Base-by-base conservation (phyloP, 495 filamentous ascomycete genomes). In the Hyaloscypha finlandica region DNA sequence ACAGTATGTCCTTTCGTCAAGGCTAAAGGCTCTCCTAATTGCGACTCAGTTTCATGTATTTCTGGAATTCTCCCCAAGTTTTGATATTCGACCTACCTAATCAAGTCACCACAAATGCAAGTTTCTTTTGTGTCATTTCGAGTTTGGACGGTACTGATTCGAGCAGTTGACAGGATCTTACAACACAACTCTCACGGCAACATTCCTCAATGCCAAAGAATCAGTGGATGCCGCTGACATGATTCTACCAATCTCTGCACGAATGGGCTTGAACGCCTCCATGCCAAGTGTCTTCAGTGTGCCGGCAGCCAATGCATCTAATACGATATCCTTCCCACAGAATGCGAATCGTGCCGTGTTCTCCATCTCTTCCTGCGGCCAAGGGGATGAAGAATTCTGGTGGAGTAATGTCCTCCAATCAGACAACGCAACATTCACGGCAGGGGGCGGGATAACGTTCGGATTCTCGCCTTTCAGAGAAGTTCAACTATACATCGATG, bases 341-440 rank as follows among this genome's bases (percentile, higher is more conserved):
- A 88, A 89, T 69, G 79, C 81, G 1, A 85, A 85, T 62, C 85
- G 87, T 53, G 93, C 93, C 2, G 83, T 94, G 11, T 86, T 96
- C 45, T 89, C 89, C 6, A 80, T 97, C 5, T 86, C 87, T 0
- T 89, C 92, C 6, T 90, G 88, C 70, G 93, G 92, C 0, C 93
- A 96, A 70, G 84, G 84, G 0, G 74, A 77, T 2, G 93, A 96
- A 72, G 93, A 96, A 69, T 96, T 97, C 72, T 97, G 93, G 92
- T 96, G 90, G 83, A 86, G 83, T n/a, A 96, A 96, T 76, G 89
- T 91, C 3, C 83, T 90, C 14, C 81, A 82, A 4, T 82, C 82
- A 6, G 85, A 90, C 65, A 80, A 79, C 0, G 67, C 83, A 32
- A 88, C 87, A 4, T 96, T 94, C 74, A 74, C 76, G 8, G 78